A percentile compares a stretch with the other conserved stretches of the same genome.
Conservation (phyloP, 2,329 filamentous ascomycete genomes). For the Coleophoma cylindrospora region DNA sequence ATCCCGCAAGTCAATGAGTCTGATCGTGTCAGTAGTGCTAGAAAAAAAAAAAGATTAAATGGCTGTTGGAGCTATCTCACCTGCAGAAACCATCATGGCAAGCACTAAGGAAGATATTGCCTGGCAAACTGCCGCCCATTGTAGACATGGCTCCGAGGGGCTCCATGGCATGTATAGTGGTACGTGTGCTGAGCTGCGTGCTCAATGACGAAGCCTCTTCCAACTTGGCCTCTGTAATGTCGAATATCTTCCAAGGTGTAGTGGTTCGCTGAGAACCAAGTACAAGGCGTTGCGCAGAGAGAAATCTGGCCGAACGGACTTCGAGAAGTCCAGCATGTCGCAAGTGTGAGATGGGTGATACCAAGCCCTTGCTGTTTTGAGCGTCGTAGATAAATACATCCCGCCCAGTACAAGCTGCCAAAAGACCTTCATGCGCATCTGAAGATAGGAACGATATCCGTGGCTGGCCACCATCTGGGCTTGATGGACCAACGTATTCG, state of each 20-base stretch:
- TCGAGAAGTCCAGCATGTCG: background rate
- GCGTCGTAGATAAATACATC: background rate
- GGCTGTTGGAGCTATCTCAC: background rate
- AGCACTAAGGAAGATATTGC: background rate
- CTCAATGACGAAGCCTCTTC: background rate
- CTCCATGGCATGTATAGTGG: background rate
- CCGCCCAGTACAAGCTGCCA: background rate
- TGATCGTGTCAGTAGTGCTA: background rate
- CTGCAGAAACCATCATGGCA: background rate
- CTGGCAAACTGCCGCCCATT: background rate
- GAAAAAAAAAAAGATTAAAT: no score
- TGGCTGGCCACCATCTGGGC: background rate
- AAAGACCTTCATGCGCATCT: background rate
- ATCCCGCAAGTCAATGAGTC: background rate
- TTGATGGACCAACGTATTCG: background rate
- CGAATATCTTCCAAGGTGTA: background rate
- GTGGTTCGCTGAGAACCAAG: background rate
- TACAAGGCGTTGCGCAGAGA: background rate
- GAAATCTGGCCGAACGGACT: background rate
- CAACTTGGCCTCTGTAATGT: background rate
- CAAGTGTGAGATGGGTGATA: background rate
- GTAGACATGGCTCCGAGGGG: background rate
- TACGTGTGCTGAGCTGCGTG: background rate
- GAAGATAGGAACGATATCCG: background rate
- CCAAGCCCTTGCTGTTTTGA: background rate